phyloP scores from a whole-genome alignment of 768 basidiomycete species.

The Russula olivacea region DNA sequence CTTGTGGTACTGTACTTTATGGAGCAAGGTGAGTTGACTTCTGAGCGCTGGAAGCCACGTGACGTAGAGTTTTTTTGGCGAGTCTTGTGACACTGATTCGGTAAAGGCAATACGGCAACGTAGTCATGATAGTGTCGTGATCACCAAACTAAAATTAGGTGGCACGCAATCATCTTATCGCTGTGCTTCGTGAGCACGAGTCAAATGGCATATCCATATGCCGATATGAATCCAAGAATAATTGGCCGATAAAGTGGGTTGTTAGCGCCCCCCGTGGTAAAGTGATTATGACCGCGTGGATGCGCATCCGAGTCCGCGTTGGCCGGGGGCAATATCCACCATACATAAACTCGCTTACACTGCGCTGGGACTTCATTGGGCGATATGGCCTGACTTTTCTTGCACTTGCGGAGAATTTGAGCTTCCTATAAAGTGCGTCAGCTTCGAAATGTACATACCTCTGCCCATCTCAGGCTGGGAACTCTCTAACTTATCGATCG shows the following conservation, averaged over 20 bases:
- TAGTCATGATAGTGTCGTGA: too few species aligned
- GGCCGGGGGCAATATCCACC: neutral
- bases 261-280: neutral
- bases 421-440: neutral
- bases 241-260: neutral
- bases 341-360: neutral
- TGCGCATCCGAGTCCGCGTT: too few species aligned
- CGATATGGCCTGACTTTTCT: neutral
- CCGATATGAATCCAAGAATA: neutral
- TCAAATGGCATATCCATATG: neutral
- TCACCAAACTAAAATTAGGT: neutral
- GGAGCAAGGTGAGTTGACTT: too few species aligned
- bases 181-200: neutral
- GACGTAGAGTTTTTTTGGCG: too few species aligned
- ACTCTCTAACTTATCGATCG: neutral
- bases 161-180: neutral
- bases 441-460: too few species aligned
- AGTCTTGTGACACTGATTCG: too few species aligned
- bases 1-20: too few species aligned
- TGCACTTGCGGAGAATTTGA: neutral
- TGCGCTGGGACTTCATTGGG: neutral
- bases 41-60: too few species aligned
- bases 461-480: neutral
- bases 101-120: too few species aligned
- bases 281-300: too few species aligned